Conservation (phyloP, 2,329 filamentous ascomycete species). For the Didymella sp. region DNA sequence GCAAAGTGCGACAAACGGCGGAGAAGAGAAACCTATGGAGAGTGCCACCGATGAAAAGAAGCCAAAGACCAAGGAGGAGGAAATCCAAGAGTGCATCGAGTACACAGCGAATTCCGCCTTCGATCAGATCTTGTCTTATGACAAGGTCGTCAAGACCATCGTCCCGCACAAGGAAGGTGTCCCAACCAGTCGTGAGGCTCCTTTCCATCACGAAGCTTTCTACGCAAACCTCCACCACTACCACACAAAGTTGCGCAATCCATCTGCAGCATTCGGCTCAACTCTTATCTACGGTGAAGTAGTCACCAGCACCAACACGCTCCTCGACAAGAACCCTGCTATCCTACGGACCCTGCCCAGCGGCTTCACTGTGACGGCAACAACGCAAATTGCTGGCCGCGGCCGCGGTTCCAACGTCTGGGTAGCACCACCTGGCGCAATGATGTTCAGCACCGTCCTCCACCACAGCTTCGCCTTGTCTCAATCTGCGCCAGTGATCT, state of each 20-base stretch:
- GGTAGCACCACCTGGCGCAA: conserved; percentile 84
- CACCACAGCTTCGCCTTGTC: conserved; percentile 80
- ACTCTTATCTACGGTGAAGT: conserved; percentile 87
- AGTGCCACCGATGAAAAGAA: conserved; percentile 37
- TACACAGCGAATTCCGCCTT: conserved; percentile 45
- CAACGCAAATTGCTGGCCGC: conserved; percentile 84
- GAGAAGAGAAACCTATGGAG: neutral
- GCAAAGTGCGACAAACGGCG: conserved; percentile 29
- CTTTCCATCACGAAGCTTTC: conserved; percentile 84
- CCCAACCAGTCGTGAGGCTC: conserved; percentile 76
- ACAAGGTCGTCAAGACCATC: conserved; percentile 74
- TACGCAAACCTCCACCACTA: conserved; percentile 75
- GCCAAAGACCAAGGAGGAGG: conserved; percentile 36
- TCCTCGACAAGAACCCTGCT: conserved; percentile 89
- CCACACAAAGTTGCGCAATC: conserved; percentile 63
- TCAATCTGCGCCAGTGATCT: conserved; percentile 79
- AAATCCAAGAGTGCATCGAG: conserved; percentile 38
- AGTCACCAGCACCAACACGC: conserved; percentile 90
- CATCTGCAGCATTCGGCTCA: conserved; percentile 73
- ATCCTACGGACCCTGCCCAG: conserved; percentile 77
- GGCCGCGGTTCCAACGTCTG: conserved; percentile 93
- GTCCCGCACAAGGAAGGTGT: conserved; percentile 70
- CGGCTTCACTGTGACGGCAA: conserved; percentile 88
- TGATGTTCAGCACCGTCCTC: conserved; percentile 89
- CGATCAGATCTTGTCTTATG: conserved; percentile 76